Evolutionary conservation across 192 early-diverging fungal species (phyloP).

Genomic region (Obelidium mucronatum): DNA sequence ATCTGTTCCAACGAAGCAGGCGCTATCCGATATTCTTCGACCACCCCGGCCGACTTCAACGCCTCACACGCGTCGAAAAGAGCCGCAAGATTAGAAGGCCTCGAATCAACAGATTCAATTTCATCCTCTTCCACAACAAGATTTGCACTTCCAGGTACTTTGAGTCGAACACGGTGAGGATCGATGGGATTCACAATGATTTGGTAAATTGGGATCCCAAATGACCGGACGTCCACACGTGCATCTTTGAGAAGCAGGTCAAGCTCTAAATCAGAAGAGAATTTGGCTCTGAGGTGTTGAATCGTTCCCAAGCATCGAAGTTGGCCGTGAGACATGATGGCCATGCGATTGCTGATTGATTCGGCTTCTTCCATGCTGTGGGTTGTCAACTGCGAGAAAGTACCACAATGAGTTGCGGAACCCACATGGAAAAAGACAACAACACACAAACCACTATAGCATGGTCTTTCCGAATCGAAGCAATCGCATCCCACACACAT

Average conservation of each 20-base stretch:
- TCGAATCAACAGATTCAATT: no score
- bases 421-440: no score
- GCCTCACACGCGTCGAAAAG: no score
- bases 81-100: no score
- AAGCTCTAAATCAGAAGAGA: slow-evolving; percentile 58
- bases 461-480: neutral
- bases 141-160: no score
- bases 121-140: no score
- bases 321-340: slow-evolving; percentile 55
- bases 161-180: no score
- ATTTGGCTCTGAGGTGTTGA: slow-evolving; percentile 61
- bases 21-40: no score
- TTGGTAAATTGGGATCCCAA: slow-evolving; percentile 37
- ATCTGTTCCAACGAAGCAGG: no score
- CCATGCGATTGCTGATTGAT: slow-evolving; percentile 57
- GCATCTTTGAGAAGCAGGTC: slow-evolving; percentile 39
- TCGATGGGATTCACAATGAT: neutral
- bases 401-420: no score
- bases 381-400: no score
- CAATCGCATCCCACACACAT: slow-evolving; percentile 63
- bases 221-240: neutral
- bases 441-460: slow-evolving; percentile 1
- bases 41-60: no score
- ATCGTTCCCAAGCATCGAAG: slow-evolving; percentile 62
- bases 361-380: slow-evolving; percentile 85